A percentile compares a stretch with the other conserved stretches of the same genome.
phyloP scores from a whole-genome alignment of 2,329 filamentous ascomycete genomes.

The Lecanicillium sp. region DNA sequence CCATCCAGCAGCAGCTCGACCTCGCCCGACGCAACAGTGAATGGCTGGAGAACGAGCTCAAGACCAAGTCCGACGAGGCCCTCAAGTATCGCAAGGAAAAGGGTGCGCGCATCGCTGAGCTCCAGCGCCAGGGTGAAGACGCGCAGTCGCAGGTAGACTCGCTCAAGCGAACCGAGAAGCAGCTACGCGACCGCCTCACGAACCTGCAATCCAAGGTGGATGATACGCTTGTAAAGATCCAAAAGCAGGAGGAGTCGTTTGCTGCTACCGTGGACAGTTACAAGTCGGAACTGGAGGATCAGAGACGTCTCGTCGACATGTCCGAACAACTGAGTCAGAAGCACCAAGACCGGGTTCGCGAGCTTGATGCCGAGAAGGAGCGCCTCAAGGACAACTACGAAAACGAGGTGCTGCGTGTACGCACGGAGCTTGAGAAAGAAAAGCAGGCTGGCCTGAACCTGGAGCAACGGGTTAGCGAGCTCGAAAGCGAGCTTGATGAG shows the following conservation, averaged over 20 bases:
- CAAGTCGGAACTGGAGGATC: conserved; percentile 76
- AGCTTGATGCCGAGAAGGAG: conserved; percentile 60
- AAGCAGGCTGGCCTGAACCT: conserved; percentile 40
- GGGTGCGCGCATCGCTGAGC: conserved; percentile 77
- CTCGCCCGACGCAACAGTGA: conserved; percentile 84
- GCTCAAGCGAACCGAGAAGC: conserved; percentile 71
- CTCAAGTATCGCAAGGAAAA: conserved; percentile 94
- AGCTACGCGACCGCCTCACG: conserved; percentile 73
- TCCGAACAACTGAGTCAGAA: conserved; percentile 71
- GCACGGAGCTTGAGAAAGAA: conserved; percentile 52
- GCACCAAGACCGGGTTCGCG: conserved; percentile 62
- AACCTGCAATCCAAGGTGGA: conserved; percentile 83
- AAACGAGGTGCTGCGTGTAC: conserved; percentile 49
- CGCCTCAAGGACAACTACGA: conserved; percentile 59
- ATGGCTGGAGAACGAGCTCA: conserved; percentile 87
- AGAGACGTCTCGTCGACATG: conserved; percentile 74
- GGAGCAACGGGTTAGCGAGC: conserved; percentile 43
- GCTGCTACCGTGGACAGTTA: conserved; percentile 81
- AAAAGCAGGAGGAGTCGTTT: conserved; percentile 78
- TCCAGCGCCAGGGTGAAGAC: conserved; percentile 86
- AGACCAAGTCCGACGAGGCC: conserved; percentile 81
- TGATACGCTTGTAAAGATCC: conserved; percentile 72
- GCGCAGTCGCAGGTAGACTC: conserved; percentile 69
- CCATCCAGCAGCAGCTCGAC: conserved; percentile 83
- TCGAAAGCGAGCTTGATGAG: conserved; percentile 50